Base-by-base conservation (phyloP, 257 asterid genomes). In the Ilex aquifolium region DNA sequence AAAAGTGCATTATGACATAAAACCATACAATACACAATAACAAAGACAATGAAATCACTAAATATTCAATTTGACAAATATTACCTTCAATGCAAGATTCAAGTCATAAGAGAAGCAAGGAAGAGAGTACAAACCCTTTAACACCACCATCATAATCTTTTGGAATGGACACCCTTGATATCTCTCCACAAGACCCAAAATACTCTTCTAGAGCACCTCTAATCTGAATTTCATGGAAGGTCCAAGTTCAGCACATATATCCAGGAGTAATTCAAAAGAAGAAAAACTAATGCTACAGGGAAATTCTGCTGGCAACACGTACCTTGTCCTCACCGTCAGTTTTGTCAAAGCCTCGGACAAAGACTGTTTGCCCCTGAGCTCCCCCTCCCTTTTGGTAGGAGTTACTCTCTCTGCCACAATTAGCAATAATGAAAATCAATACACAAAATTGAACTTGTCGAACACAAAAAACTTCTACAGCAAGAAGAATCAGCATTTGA, bases 171-270 rank as follows among this genome's bases (percentile, higher is more conserved):
- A 85, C 70, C 66, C 85, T 79, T 40, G 77, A 65, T 54, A 91
- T 83, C 67, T 84, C 91, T 32, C 98, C 98, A 72, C 96, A 91
- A 59, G 80, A 66, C 30, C 76, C 80, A 76, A 91, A 91, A 77
- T 79, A 90, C 50, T 78, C 86, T 63, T 83, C 73, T 55, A 91
- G 74, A 30, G 84, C 74, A 63, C 69, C 80, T 80, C 78, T 88
- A 53, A 79, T 74, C 98, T 91, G 92, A 44, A 79, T 56, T 5
- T 51, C 21, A 51, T 63, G 30, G 17, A 21, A n/a, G 12, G 14
- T 21, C 27, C 27, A 21, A 21, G 12, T 17, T 44, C 7, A 61
- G 55, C 36, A 14, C 32, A 59, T n/a, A 7, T 15, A 10, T 48
- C 17, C 7, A 55, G 49, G 46, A 44, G 5, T 16, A 21, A 10